Evolutionary conservation across 148 eudicot genomes (phyloP).

Genomic region (Arctostaphylos glauca): DNA sequence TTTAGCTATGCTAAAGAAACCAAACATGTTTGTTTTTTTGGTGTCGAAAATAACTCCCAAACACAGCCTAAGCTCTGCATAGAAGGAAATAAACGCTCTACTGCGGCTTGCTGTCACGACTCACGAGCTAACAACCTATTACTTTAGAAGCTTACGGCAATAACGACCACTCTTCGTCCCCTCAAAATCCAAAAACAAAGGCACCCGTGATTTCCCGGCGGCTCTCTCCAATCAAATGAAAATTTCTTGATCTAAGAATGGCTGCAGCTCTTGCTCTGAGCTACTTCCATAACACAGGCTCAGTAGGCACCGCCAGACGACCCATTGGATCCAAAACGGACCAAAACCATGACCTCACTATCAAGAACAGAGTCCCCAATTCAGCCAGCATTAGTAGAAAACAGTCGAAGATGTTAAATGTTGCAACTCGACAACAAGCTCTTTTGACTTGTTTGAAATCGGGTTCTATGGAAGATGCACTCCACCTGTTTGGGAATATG

Average conservation of each 20-base stretch:
- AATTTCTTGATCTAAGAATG: background rate
- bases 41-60: no score
- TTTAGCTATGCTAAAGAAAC: no score
- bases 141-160: background rate
- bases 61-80: no score
- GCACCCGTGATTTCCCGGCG: background rate
- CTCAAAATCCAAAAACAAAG: background rate
- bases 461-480: slow-evolving; percentile 59
- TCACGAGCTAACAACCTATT: background rate
- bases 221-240: background rate
- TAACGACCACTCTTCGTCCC: background rate
- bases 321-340: slow-evolving; percentile 11
- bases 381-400: slow-evolving; percentile 8
- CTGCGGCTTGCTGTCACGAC: background rate
- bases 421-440: background rate
- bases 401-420: background rate
- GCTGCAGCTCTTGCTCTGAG: slow-evolving; percentile 17
- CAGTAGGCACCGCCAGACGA: background rate
- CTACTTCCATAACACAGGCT: slow-evolving; percentile 16
- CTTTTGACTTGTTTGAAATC: slow-evolving; percentile 27
- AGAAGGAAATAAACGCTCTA: background rate
- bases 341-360: slow-evolving; percentile 18
- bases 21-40: no score
- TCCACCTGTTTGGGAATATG: slow-evolving; percentile 71
- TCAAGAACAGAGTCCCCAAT: slow-evolving; percentile 14